Evolutionary conservation across 306 rosid species (phyloP).

Genomic region (Neltuma alba): DNA sequence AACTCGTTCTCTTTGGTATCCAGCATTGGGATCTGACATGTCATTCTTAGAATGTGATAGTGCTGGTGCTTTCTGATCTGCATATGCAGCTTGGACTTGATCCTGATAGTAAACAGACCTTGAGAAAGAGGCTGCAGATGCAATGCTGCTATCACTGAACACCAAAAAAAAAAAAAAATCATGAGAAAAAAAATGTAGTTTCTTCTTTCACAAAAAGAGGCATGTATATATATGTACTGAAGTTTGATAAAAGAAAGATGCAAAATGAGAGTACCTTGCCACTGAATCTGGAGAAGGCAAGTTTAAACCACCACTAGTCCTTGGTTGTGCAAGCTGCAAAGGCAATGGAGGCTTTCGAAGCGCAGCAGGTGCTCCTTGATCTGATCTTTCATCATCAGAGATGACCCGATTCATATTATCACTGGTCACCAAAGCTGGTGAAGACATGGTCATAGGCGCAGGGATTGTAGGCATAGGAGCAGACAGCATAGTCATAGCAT

Average conservation of each 20-base stretch:
- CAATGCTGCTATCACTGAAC: conserved; percentile 71
- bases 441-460: conserved; percentile 29
- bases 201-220: not conserved
- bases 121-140: conserved; percentile 76
- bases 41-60: conserved; percentile 50
- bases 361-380: conserved; percentile 54
- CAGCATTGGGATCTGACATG: conserved; percentile 47
- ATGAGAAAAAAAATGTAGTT: not conserved
- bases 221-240: too few relatives aligned
- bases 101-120: conserved; percentile 73
- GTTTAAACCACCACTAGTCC: conserved; percentile 50
- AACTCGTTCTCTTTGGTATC: conserved; percentile 46
- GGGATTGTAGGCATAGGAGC: conserved; percentile 51
- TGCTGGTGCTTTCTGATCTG: conserved; percentile 51
- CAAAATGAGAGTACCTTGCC: conserved; percentile 58
- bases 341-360: conserved; percentile 85
- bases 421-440: conserved; percentile 36
- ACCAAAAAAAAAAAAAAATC: not conserved
- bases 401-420: conserved; percentile 54
- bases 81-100: conserved; percentile 47
- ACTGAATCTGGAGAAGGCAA: conserved; percentile 94
- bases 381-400: conserved; percentile 76
- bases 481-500: conserved; percentile 29
- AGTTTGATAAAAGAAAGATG: too few relatives aligned
- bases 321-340: conserved; percentile 67